Base-by-base conservation (phyloP, 2,329 filamentous ascomycete species). In the Talaromyces sp. region DNA sequence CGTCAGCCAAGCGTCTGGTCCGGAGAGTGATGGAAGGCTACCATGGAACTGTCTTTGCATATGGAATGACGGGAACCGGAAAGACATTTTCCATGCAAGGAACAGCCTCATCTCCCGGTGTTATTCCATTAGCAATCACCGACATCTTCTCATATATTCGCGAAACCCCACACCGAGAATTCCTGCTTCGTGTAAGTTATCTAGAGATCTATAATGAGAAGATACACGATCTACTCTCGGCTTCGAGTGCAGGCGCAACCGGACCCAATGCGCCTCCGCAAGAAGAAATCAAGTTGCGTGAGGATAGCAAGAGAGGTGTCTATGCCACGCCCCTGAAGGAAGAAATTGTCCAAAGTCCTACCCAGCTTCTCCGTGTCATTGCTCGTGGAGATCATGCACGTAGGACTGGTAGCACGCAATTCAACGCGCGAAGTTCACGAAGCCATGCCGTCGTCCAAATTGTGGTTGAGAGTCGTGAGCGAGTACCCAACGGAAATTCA, bases 11-110 rank as follows among this genome's bases (percentile, higher is more conserved):
- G 76, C 88, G 94, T 62, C 80, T 99, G 53, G 94, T 99, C 48
- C 88, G 94, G 65, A 84, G 94, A 67, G 94, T 99, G 52, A 99
- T 99, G 94, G 94, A 99, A 78, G 94, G 94, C 41, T 99, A 97
- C 72, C 93, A 97, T 69, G 94, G 93, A 60, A 99, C 94, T 1
- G 94, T 99, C 22, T 97, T 99, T 72, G 93, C 93, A 17, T 99
- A 99, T 72, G 94, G 94, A 69, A 97, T 97, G 92, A 99, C 94
- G 3, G 94, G 94, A 62, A 97, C 94, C 0, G 94, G 94, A 65
- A 99, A 99, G 78, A 99, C 94, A 0, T 99, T 97, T 73, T 97
- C 93, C 39, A 99, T 99, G 94, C 94, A 99, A 78, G 94, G 94
- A 66, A 99, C 94, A 10, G 91, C 92, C 46, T 90, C 89, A 2